Evolutionary conservation across 306 rosid species (phyloP).

Genomic region (Pyrus betulifolia): DNA sequence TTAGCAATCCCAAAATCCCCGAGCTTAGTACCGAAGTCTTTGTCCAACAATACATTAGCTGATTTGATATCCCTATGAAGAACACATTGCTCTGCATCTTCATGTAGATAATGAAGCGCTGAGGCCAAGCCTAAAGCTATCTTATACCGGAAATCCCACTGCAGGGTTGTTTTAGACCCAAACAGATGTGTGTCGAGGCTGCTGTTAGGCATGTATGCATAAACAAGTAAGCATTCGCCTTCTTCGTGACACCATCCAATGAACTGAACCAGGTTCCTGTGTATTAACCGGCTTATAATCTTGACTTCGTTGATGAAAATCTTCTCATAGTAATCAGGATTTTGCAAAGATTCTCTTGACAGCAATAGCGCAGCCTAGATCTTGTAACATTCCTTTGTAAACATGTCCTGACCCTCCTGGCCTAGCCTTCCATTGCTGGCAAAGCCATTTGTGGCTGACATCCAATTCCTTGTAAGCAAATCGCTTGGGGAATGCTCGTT

Average conservation of each 20-base stretch:
- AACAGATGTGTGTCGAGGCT: constrained; percentile 47
- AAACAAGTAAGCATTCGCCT: no score
- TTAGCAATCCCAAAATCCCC: constrained; percentile 56
- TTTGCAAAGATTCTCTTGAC: constrained; percentile 46
- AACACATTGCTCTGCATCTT: constrained; percentile 44
- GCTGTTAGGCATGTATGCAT: constrained; percentile 32
- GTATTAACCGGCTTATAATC: constrained; percentile 52
- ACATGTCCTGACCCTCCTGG: neutral
- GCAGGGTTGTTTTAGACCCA: constrained; percentile 22
- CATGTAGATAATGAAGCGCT: constrained; percentile 10
- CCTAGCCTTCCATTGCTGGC: constrained; percentile 29
- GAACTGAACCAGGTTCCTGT: constrained; percentile 3
- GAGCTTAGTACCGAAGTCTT: constrained; percentile 38
- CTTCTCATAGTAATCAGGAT: constrained; percentile 28
- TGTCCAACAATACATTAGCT: constrained; percentile 42
- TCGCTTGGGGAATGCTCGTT: constrained; percentile 31
- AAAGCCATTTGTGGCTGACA: constrained; percentile 36
- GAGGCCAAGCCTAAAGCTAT: constrained; percentile 33
- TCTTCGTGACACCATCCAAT: no score
- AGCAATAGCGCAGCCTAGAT: constrained; percentile 27
- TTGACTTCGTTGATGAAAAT: constrained; percentile 38
- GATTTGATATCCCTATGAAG: constrained; percentile 60
- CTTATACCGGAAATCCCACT: constrained; percentile 38
- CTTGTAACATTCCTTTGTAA: neutral
- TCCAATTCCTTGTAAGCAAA: constrained; percentile 32